A percentile compares a stretch with the other conserved stretches of the same genome.
Conservation (phyloP, 1,284 basidiomycete species). For the Peniophora sp. region DNA sequence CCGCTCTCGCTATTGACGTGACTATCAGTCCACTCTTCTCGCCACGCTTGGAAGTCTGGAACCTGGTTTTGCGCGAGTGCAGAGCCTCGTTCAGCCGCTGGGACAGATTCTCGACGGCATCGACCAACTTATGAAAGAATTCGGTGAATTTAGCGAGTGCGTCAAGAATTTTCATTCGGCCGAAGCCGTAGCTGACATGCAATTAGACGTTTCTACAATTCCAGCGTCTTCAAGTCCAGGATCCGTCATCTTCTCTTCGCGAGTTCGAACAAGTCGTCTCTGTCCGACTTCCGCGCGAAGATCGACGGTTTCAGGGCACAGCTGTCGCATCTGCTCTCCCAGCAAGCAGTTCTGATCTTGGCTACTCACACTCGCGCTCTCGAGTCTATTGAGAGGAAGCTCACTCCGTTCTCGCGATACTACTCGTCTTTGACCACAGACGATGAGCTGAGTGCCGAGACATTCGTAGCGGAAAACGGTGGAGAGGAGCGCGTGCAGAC, state of each 20-base stretch:
- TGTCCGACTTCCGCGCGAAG: conserved; percentile 6
- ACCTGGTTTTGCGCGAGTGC: conserved; percentile 7
- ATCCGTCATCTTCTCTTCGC: conserved; percentile 10
- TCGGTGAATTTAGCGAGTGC: conserved; percentile 12
- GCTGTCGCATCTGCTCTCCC: conserved; percentile 6
- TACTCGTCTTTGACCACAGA: conserved; percentile 1
- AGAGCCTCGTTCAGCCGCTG: conserved; percentile 5
- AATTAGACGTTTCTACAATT: conserved; percentile 8
- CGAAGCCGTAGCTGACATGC: background rate
- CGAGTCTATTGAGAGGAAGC: conserved; percentile 4
- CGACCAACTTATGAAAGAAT: conserved; percentile 8
- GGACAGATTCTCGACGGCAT: conserved; percentile 4
- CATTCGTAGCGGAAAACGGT: conserved; percentile 3
- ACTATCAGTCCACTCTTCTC: conserved; percentile 7
- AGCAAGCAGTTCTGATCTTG: conserved; percentile 8
- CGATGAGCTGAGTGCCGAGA: conserved; percentile 3
- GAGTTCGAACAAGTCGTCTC: conserved; percentile 5
- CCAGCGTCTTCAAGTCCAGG: conserved; percentile 7
- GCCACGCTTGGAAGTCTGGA: conserved; percentile 9
- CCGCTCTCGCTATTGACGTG: background rate
- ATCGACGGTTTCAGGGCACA: conserved; percentile 5
- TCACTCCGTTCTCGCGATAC: conserved; percentile 3
- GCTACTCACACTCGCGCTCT: conserved; percentile 5
- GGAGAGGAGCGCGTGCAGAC: conserved; percentile 11
- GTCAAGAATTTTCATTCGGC: background rate